phyloP scores from a whole-genome alignment of 164 flowering plant species.

The Chloranthus sessilifolius region DNA sequence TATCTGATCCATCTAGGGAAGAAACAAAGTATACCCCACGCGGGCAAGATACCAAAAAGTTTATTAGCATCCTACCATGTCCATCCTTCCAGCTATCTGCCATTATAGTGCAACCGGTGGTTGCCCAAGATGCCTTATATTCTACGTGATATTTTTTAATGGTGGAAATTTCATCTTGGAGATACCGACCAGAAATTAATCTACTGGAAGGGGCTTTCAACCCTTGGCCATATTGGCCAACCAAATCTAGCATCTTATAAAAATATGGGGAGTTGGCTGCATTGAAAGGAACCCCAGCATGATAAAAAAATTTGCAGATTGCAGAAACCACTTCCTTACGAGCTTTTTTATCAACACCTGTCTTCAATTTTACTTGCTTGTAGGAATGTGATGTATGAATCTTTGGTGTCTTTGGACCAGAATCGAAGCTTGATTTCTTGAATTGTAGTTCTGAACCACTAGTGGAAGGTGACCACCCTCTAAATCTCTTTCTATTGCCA shows the following conservation, averaged over 20 bases:
- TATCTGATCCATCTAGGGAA: conserved; percentile 61
- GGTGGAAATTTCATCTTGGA: conserved; percentile 56
- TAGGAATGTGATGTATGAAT: conserved; percentile 19
- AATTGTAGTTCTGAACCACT: conserved; percentile 24
- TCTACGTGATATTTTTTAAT: conserved; percentile 47
- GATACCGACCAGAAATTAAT: conserved; percentile 46
- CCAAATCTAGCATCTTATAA: conserved; percentile 70
- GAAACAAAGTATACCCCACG: conserved; percentile 58
- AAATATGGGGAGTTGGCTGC: conserved; percentile 61
- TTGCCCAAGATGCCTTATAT: conserved; percentile 49
- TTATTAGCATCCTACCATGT: conserved; percentile 49
- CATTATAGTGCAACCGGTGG: conserved; percentile 67
- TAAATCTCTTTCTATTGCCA: conserved; percentile 28
- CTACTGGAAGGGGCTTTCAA: conserved; percentile 44
- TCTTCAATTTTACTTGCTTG: conserved; percentile 28
- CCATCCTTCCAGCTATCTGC: conserved; percentile 76
- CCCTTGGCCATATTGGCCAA: conserved; percentile 64
- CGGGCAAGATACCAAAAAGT: conserved; percentile 66
- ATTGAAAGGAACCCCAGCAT: conserved; percentile 59
- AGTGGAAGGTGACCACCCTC: conserved; percentile 29
- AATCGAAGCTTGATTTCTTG: conserved; percentile 40
- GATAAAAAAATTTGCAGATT: conserved; percentile 63
- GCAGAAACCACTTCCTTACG: conserved; percentile 54
- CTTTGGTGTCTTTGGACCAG: conserved; percentile 26
- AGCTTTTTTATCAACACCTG: conserved; percentile 25